A percentile compares a stretch with the other conserved stretches of the same genome.
These are phyloP conservation scores for Ceratobasidium sp. DNA, from an alignment of 1,284 basidiomycete genomes.

Conservation along the genomic window DNA sequence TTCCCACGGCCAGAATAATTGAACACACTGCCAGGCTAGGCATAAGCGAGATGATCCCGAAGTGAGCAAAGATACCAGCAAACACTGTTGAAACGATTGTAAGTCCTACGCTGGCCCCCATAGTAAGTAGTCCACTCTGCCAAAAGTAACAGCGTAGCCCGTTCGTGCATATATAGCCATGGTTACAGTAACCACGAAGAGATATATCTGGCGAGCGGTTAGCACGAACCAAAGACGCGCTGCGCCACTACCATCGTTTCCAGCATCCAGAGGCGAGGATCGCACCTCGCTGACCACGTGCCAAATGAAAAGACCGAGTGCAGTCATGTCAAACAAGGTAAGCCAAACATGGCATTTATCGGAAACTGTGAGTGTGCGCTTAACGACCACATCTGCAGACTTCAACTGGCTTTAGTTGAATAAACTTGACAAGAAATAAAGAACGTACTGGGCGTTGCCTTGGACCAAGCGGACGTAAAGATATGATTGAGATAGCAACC, in stretches of 20 bases:
- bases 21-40: constrained; percentile 65
- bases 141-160: constrained; percentile 70
- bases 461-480: constrained; percentile 70
- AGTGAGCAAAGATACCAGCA: constrained; percentile 63
- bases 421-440: neutral
- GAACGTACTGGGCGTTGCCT: constrained; percentile 63
- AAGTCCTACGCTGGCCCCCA: constrained; percentile 67
- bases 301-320: constrained; percentile 68
- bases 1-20: constrained; percentile 58
- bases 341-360: constrained; percentile 76
- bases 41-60: constrained; percentile 61
- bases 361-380: constrained; percentile 62
- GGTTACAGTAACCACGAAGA: constrained; percentile 62
- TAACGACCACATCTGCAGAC: constrained; percentile 2
- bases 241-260: constrained; percentile 47
- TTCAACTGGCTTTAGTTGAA: no score
- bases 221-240: constrained; percentile 35
- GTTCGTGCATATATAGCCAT: constrained; percentile 71
- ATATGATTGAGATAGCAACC: constrained; percentile 71
- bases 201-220: constrained; percentile 60
- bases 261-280: constrained; percentile 53
- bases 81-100: constrained; percentile 61
- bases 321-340: constrained; percentile 65
- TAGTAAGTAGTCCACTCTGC: constrained; percentile 68
- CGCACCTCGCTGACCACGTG: constrained; percentile 63